Evolutionary conservation across 257 asterid species (phyloP).

Genomic region (Perilla frutescens): DNA sequence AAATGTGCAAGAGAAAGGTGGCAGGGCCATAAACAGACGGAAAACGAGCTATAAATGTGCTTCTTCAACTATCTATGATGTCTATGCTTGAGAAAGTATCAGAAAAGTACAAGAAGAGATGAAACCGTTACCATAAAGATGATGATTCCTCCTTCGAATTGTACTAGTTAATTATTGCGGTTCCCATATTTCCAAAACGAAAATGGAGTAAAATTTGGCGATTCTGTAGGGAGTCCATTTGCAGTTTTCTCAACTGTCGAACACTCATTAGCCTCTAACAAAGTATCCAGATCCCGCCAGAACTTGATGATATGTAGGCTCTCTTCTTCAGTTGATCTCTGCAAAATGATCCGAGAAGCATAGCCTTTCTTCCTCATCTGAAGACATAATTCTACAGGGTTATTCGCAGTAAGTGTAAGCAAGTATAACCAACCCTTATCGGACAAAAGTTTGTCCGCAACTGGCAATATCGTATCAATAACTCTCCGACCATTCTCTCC

Average conservation of each 20-base stretch:
- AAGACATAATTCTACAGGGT: constrained; percentile 76
- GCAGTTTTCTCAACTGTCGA: no score
- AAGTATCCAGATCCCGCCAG: constrained; percentile 71
- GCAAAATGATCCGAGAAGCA: constrained; percentile 74
- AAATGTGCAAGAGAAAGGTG: no score
- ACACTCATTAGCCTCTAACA: constrained; percentile 53
- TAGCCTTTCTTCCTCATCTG: constrained; percentile 84
- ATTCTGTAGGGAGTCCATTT: no score
- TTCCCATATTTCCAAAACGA: no score
- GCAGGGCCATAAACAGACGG: no score
- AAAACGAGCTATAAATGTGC: no score
- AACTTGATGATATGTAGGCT: constrained; percentile 84
- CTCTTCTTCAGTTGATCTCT: constrained; percentile 95
- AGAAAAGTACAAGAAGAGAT: background rate
- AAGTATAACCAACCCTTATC: constrained; percentile 88
- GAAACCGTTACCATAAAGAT: constrained; percentile 31
- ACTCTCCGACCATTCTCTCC: constrained; percentile 87
- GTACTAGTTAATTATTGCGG: no score
- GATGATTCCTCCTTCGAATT: background rate
- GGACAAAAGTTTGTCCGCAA: constrained; percentile 78
- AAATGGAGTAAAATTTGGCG: no score
- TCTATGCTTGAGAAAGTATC: background rate
- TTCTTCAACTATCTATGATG: no score
- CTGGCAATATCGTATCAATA: constrained; percentile 84
- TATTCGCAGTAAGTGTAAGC: no score